Evolutionary conservation across 805 yeast species (phyloP).

Genomic region (Phaffomyces antillensis): DNA sequence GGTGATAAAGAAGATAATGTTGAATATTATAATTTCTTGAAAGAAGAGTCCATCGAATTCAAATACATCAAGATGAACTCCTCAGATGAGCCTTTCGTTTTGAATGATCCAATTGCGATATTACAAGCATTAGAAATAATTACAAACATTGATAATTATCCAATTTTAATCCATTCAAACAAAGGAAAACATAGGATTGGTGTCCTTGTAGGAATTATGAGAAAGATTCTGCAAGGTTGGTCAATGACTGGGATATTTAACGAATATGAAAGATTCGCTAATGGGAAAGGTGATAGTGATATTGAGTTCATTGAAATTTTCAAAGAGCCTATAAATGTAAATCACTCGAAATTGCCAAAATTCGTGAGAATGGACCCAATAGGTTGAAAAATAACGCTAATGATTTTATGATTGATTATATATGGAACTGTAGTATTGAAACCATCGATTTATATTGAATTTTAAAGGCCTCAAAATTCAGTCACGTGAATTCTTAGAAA

Average conservation of each 20-base stretch:
- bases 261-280: constrained; percentile 87
- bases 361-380: constrained; percentile 38
- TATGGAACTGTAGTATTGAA: background rate
- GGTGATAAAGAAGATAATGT: constrained; percentile 67
- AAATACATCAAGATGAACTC: constrained; percentile 59
- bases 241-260: constrained; percentile 87
- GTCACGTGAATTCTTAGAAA: background rate
- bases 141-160: constrained; percentile 65
- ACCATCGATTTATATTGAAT: too few species aligned
- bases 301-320: constrained; percentile 83
- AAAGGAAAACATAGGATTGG: constrained; percentile 97
- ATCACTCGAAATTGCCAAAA: constrained; percentile 46
- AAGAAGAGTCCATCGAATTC: constrained; percentile 43
- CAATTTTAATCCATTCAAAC: constrained; percentile 84
- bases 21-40: constrained; percentile 68
- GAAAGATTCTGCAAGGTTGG: constrained; percentile 90
- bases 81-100: constrained; percentile 66
- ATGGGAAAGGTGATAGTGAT: constrained; percentile 90
- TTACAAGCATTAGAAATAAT: constrained; percentile 49
- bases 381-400: background rate
- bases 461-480: too few species aligned
- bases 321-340: constrained; percentile 51
- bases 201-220: constrained; percentile 82
- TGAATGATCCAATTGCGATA: constrained; percentile 52
- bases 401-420: background rate